Evolutionary conservation across 164 flowering plant species (phyloP), one percentile per base, ranked within the genome.

Genomic region (Piper longum): DNA sequence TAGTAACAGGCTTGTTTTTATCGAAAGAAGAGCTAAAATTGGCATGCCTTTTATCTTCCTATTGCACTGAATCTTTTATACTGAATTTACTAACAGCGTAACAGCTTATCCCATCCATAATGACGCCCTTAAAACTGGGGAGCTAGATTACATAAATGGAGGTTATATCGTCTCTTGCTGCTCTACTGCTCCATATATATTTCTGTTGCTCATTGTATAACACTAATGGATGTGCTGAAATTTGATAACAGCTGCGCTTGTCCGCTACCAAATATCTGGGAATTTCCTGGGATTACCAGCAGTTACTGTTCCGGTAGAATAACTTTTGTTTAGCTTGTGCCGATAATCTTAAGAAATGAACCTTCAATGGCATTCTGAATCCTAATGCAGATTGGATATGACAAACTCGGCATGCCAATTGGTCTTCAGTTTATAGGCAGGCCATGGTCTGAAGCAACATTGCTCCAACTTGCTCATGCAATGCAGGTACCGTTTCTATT

Each of bases 211-310:
- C 52, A 48, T 48, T 5, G 3, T 8, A 5, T 48, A 12, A 48
- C 36, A 26, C 36, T 48, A 3, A 3, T 48, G 9, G 52, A 48
- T 48, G 52, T 12, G 3, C 14, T 48, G 9, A 48, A 48, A 48
- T 19, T 57, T 66, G 16, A 71, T 69, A 57, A 1, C 85, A 92
- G 98, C 96, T 86, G 91, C 96, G 57, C 86, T 88, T 55, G 85
- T 89, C 57, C 81, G 90, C 43, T 92, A 81, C 70, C 79, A 72
- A 67, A 88, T 89, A 67, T 81, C 96, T 17, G 98, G 96, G 66
- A 92, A 92, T 56, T 92, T 92, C 70, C 78, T 92, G 48, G 98
- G 98, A 64, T 70, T 89, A 68, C 98, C 98, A 36, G 96, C 98
- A 36, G 77, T 89, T 9, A 80, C 98, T 17, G 79, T 92, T 43